phyloP scores from a whole-genome alignment of 2,329 filamentous ascomycete genomes.

The Alternaria sp. region DNA sequence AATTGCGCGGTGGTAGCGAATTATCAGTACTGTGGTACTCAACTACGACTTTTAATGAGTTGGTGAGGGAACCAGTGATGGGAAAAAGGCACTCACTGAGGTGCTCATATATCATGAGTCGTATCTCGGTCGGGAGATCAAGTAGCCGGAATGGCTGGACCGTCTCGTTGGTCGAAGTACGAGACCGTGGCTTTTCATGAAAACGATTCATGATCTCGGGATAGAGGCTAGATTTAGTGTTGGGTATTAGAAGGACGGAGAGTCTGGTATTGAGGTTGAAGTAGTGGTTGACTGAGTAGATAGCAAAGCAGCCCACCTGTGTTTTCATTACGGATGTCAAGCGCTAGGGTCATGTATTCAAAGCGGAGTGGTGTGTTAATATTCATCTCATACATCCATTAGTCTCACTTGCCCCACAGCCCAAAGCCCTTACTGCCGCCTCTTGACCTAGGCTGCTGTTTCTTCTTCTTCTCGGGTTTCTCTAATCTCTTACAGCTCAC shows the following conservation, averaged over 20 bases:
- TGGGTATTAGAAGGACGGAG: not conserved
- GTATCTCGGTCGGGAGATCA: not conserved
- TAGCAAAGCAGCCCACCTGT: not conserved
- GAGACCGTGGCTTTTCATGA: not conserved
- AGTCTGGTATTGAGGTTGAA: not conserved
- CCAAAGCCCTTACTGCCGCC: conserved; percentile 9
- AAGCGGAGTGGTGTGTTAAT: not conserved
- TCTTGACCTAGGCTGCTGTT: conserved; percentile 19
- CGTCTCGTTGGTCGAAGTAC: not conserved
- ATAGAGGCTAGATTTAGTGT: not conserved
- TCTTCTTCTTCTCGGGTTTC: conserved; percentile 18
- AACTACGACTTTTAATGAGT: not conserved
- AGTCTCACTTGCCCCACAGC: conserved; percentile 20
- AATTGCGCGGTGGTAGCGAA: not conserved
- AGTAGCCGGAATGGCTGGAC: not conserved
- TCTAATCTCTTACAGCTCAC: conserved; percentile 45
- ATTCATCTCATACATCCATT: not conserved
- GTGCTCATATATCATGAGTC: not conserved
- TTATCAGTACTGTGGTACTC: not conserved
- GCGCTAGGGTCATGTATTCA: not conserved
- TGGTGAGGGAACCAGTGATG: not conserved
- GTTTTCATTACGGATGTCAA: not conserved
- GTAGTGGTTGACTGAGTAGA: not conserved
- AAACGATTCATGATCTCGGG: not conserved
- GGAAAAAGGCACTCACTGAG: not conserved